Evolutionary conservation across 371 early-diverging fungal species (phyloP).

Genomic region (Dinochytrium kinnereticum): DNA sequence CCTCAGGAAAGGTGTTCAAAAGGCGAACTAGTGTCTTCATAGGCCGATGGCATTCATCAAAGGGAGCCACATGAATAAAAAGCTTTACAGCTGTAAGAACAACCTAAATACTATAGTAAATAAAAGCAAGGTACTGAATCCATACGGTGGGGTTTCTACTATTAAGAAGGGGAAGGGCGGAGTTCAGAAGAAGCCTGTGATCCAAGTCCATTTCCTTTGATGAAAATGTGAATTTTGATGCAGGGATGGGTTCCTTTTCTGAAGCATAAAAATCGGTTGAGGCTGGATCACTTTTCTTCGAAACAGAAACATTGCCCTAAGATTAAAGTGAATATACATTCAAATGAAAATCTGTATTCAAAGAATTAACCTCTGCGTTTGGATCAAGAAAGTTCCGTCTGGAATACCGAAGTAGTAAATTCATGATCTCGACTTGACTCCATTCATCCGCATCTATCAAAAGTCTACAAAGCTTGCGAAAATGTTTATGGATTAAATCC

Average conservation of each 20-base stretch:
- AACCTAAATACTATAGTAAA: slow-evolving; percentile 55
- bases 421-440: slow-evolving; percentile 89
- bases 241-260: neutral
- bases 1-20: slow-evolving; percentile 72
- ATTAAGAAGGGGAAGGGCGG: slow-evolving; percentile 78
- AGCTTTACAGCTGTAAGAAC: slow-evolving; percentile 78
- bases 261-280: slow-evolving; percentile 47
- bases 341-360: too few relatives aligned
- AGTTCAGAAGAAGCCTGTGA: slow-evolving; percentile 72
- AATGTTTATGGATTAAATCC: slow-evolving; percentile 88
- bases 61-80: slow-evolving; percentile 76
- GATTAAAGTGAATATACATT: too few relatives aligned
- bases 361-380: slow-evolving; percentile 3
- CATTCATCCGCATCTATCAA: slow-evolving; percentile 91
- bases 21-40: slow-evolving; percentile 79
- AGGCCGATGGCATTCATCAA: slow-evolving; percentile 62
- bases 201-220: slow-evolving; percentile 55
- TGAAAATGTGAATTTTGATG: too few relatives aligned
- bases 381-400: slow-evolving; percentile 46
- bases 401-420: slow-evolving; percentile 76
- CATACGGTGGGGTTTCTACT: slow-evolving; percentile 84
- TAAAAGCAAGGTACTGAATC: neutral
- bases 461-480: slow-evolving; percentile 82
- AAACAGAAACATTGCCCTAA: too few relatives aligned
- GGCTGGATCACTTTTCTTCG: too few relatives aligned